Conservation (phyloP, 106 monocot species). For the Alisma plantagoaquatica region DNA sequence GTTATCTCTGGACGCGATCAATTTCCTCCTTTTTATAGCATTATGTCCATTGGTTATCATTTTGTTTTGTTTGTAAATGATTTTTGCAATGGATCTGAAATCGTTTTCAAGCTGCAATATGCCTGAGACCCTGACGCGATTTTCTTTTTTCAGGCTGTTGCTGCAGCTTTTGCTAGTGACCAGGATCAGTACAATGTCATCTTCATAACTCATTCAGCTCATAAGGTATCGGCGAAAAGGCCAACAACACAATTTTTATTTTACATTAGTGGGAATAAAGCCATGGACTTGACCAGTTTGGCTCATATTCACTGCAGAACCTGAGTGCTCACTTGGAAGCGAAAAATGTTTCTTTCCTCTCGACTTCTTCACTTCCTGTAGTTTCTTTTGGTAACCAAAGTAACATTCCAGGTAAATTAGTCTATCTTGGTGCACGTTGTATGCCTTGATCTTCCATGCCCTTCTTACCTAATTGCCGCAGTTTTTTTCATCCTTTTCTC, state of each 20-base stretch:
- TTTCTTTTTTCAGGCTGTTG: slow-evolving; percentile 65
- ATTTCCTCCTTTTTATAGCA: too few species aligned
- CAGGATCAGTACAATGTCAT: slow-evolving; percentile 38
- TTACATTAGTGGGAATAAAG: neutral
- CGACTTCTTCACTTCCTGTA: slow-evolving; percentile 46
- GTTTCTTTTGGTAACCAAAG: slow-evolving; percentile 20
- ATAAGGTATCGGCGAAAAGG: slow-evolving; percentile 40
- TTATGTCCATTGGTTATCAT: too few species aligned
- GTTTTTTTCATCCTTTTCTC: slow-evolving; percentile 1
- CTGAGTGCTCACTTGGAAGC: slow-evolving; percentile 27
- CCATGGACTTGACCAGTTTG: neutral
- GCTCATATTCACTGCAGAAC: slow-evolving; percentile 21
- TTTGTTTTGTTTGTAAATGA: too few species aligned
- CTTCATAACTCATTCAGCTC: slow-evolving; percentile 66
- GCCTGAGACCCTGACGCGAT: too few species aligned
- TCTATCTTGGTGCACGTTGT: neutral
- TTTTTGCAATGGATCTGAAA: too few species aligned
- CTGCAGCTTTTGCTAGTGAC: slow-evolving; percentile 38
- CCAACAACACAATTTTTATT: neutral
- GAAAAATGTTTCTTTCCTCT: slow-evolving; percentile 39
- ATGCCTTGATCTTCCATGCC: too few species aligned
- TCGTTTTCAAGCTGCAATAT: too few species aligned
- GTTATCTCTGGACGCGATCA: too few species aligned
- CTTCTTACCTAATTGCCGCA: neutral
- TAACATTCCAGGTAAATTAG: neutral